Base-by-base conservation (phyloP, 2,329 filamentous ascomycete species). In the Pezicula neosporulosa region DNA sequence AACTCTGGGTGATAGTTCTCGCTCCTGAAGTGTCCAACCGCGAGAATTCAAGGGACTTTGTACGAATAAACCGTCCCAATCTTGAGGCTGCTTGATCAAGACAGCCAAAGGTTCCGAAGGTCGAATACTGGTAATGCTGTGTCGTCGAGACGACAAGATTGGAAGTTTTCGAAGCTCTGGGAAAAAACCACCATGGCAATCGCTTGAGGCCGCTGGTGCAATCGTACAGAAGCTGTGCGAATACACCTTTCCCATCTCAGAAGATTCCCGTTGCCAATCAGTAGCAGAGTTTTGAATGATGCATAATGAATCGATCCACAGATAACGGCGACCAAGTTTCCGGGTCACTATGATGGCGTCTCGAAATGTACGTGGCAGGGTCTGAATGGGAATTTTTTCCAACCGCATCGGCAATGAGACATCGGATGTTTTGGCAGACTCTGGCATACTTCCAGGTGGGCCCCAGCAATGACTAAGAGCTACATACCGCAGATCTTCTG, bases 261-360 rank as follows among this genome's bases (percentile, higher is more conserved):
- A 41, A 18, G 38, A 41, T 13, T 41, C 38, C 9, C 16, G 16
- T 13, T 16, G 16, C 38, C 38, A n/a, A 15, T 41, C 38, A 15
- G 38, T 16, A 41, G 16, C 16, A 15, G 46, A 52, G 15, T 48
- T 44, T 28, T 52, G 49, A 16, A 52, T 52, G 18, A 48, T 52
- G 18, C 45, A 49, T 8, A 52, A 36, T 3, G 50, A 46, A 52
- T 52, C 50, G 19, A 52, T 52, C 50, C 50, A 52, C 7, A 52
- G 15, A 44, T 52, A 52, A 13, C 46, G 33, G 15, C 18, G 18
- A 6, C 30, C 30, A 30, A 46, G 30, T 15, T 8, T 18, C 7
- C 44, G 27, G 18, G 30, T 19, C 13, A 46, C 27, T 6, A 13
- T 28, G 15, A 33, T 46, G 7, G 44, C 45, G 42, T 33, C 38